Base-by-base conservation (phyloP, 2,329 filamentous ascomycete species). In the Paraphoma chrysanthemicola region DNA sequence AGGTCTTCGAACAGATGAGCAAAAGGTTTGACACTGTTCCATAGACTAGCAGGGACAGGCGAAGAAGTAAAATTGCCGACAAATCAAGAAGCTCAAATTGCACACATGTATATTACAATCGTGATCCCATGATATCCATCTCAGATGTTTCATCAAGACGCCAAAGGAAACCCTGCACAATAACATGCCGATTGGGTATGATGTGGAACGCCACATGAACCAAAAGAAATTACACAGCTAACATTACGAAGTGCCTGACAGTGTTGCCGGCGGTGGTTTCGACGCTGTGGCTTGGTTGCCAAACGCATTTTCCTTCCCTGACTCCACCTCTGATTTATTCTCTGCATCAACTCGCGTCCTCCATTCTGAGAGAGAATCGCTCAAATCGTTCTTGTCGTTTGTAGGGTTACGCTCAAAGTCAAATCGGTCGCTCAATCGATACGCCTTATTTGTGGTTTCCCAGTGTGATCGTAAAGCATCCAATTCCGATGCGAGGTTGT, bases 361-460 rank as follows among this genome's bases (percentile, higher is more conserved):
- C 76, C 75, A 78, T n/a, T 70, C 66, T 23, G 70, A 64, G 16
- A 77, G 66, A 23, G 67, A 69, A 47, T 75, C 72, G 48, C 67
- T 70, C 12, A 75, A 38, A 16, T 72, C 71, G 33, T 63, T 67
- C 43, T 70, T 69, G 44, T 73, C 72, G 18, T 60, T 76, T 3
- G 74, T 77, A 8, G 78, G 76, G 1, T 75, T 78, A 39, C 76
- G 81, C 54, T 97, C 93, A 67, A 96, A 93, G 73, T 97, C 93
- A 68, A 96, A 96, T 49, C 90, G 88, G 70, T 90, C 93, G 77
- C 92, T 96, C 44, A 97, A 81, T 23, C 95, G 90, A 77, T 98
- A 97, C 70, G 92, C 96, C 78, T 96, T 95, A 80, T 94, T 97
- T 11, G 93, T 97, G 39, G 90, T 92, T 79, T 98, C 93, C 95